Base-by-base conservation (phyloP, 1,284 basidiomycete genomes). In the Cryptococcus sp. region DNA sequence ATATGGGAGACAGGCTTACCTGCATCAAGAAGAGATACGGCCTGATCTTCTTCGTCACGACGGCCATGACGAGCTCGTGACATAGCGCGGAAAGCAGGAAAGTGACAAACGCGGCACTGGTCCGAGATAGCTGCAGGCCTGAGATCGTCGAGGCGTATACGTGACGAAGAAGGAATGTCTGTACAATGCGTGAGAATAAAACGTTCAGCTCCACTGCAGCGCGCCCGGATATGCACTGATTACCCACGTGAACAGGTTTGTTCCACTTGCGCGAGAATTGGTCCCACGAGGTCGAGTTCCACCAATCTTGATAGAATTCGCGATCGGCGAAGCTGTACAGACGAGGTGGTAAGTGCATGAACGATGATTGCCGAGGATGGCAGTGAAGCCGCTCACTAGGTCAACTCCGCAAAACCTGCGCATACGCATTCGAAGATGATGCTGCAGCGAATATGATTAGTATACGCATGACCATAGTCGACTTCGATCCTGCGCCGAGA, bases 251-350 rank as follows among this genome's bases (percentile, higher is more conserved):
- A 1, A 80, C 80, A 1, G 81, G 81, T 68, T 90, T 91, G 81
- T 96, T 96, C 93, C 93, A 96, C 80, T 94, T 93, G 50, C 93
- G 87, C 6, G 91, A 89, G 78, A 96, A 99, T 75, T 97, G 92
- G 72, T 97, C 96, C 89, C 91, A 95, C 3, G 89, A 90, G 0
- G 89, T 93, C 1, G 91, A 91, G 80, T 98, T 99, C 95, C 95
- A 98, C 90, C 93, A 97, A 75, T 97, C 94, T 78, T 93, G 90
- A 78, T 98, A 99, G 77, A 98, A 98, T 68, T 93, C 90, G 45
- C 95, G 84, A 75, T 99, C 95, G 25, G 93, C 93, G 73, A 98
- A 99, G 73, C 89, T 89, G 62, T 53, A 60, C 42, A 52, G 62
- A 20, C 54, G 56, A 17, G 15, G n/a, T 17, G 47, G 16, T 20